Evolutionary conservation across 2,329 filamentous ascomycete genomes (phyloP).

Genomic region (Arthrinium phaeospermum): DNA sequence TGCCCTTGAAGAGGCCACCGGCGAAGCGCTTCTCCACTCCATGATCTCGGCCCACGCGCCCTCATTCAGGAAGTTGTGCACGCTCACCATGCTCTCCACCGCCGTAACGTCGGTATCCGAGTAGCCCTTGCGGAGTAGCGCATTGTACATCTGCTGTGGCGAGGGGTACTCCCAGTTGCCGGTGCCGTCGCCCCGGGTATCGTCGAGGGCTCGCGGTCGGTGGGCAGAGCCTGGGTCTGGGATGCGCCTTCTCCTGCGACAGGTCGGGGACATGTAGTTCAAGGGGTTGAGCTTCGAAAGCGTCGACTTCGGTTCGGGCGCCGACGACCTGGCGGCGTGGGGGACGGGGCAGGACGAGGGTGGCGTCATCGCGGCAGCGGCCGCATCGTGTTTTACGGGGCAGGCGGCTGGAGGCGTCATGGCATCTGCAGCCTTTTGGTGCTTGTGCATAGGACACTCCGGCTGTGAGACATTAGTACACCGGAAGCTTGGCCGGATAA

Average conservation of each 20-base stretch:
- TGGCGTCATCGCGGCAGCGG: conserved; percentile 26
- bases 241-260: conserved; percentile 77
- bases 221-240: conserved; percentile 77
- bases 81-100: conserved; percentile 95
- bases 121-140: conserved; percentile 93
- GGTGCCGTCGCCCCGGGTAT: conserved; percentile 83
- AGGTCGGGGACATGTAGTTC: conserved; percentile 93
- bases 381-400: conserved; percentile 36
- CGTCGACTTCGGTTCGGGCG: conserved; percentile 49
- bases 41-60: conserved; percentile 96
- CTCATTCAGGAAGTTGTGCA: conserved; percentile 98
- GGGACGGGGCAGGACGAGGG: conserved; percentile 53
- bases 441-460: conserved; percentile 63
- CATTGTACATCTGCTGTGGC: conserved; percentile 99
- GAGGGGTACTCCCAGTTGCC: conserved; percentile 97
- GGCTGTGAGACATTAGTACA: conserved; percentile 42
- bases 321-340: conserved; percentile 41
- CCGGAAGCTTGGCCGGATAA: background rate
- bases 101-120: conserved; percentile 92
- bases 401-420: conserved; percentile 43
- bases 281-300: conserved; percentile 69
- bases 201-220: conserved; percentile 81
- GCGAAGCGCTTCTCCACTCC: conserved; percentile 87
- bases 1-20: conserved; percentile 73
- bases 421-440: conserved; percentile 52